Evolutionary conservation across 2,329 filamentous ascomycete species (phyloP), one percentile per base, ranked within the genome.

Genomic region (Fusarium dlaminii): DNA sequence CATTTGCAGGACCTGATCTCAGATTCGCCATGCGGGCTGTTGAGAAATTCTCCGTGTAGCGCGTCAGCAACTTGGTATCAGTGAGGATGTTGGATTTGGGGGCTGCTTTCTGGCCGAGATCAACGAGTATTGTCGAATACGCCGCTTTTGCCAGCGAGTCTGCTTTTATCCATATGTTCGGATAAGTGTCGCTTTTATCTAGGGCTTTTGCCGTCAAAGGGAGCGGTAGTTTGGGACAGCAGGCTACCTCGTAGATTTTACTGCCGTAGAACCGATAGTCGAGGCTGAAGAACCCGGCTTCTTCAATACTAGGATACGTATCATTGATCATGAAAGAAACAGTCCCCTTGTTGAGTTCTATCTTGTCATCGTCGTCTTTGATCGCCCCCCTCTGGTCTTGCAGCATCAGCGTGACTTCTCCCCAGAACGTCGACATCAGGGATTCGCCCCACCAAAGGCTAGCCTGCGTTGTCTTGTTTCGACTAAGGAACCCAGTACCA

Each of bases 361-460:
- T 54, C 5, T 39, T 29, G 20, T 4, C 7, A 10, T 54, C 51
- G 11, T 54, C 34, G 2, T 54, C 51, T 10, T 29, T 54, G 6
- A n/a, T 29, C 5, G 11, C 20, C 6, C 14, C 34, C 5, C 24
- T 10, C 10, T 54, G 34, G 9, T 54, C 34, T 14, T 54, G 24
- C 1, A 54, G 51, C 20, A 29, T 54, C 18, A 54, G 7, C 6
- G 51, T 54, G 14, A 54, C 20, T n/a, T 54, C 51, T 27, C 34
- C 51, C 51, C 51, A 54, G 24, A 37, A 54, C 4, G 34, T 54
- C 0, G 24, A 37, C 24, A 54, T 37, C 0, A 54, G 3, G 0
- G 51, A 54, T 15, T 59, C 56, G 32, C 56, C 56, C 56, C 42
- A 59, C 56, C 32, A 51, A 22, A 59, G 56, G 32, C 42, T 59